Base-by-base conservation (phyloP, 345 rosid genomes). In the Eucalyptus paniculata region DNA sequence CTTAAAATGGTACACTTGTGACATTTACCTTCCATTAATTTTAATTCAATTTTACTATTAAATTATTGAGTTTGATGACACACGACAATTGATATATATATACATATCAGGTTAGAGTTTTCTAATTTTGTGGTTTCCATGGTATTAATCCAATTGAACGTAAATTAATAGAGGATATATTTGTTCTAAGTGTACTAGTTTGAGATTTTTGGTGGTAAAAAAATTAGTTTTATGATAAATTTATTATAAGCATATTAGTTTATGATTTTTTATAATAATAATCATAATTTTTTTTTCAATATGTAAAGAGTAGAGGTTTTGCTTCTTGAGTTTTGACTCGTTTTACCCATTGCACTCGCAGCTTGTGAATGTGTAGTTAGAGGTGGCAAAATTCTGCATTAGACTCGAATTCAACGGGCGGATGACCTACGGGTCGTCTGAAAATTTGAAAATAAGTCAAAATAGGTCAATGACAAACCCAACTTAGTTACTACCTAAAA, bases 21-120 rank as follows among this genome's bases (percentile, higher is more conserved):
- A 19, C 9, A 19, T 53, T 19, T 53, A 53, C 0, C 1, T 53
- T 53, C 11, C 1, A 2, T 53, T 21, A 53, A 1, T 53, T 53
- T 21, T 53, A 0, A 53, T 53, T 53, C 0, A 53, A 53, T 53
- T 53, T 53, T 53, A 1, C 2, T 8, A 53, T 53, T 53, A 8
- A 53, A 53, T 53, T 53, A 0, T 0, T 2, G 5, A 53, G 2
- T 53, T 53, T 53, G 0, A 53, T 53, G 1, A 3, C 19, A 51
- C 1, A 18, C 3, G 0, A 53, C 0, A 50, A 50, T 50, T 50
- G 8, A 50, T 50, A 1, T 51, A 6, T n/a, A n/a, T n/a, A n/a
- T n/a, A n/a, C n/a, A n/a, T 50, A 51, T 51, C 4, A 18, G 0
- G 0, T 18, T 53, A 53, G 56, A 0, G 11, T 53, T 53, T 53